A percentile compares a stretch with the other conserved stretches of the same genome.
These are phyloP conservation scores for Cercospora sp. DNA, from an alignment of 2,329 filamentous ascomycete genomes.

Conservation along the genomic window DNA sequence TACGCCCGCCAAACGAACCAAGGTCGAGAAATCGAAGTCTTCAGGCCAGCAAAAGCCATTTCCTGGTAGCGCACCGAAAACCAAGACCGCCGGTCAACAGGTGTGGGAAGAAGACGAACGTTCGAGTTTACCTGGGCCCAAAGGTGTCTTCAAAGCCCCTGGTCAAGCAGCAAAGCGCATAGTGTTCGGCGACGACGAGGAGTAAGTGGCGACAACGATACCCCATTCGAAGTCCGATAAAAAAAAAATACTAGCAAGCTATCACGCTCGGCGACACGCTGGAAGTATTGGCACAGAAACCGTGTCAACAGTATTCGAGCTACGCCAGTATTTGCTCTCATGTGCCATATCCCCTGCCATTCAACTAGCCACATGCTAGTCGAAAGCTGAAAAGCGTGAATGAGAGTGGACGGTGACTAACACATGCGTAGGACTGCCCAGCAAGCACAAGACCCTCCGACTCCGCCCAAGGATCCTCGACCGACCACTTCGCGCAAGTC, in stretches of 20 bases:
- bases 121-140: slow-evolving; percentile 18
- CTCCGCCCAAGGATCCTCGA: slow-evolving; percentile 1
- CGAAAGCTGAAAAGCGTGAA: neutral
- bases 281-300: neutral
- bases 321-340: neutral
- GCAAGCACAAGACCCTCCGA: neutral
- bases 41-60: slow-evolving; percentile 8
- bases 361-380: neutral
- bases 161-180: slow-evolving; percentile 24
- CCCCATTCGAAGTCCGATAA: neutral
- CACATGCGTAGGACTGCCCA: slow-evolving; percentile 7
- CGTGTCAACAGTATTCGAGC: neutral
- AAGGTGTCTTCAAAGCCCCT: slow-evolving; percentile 20
- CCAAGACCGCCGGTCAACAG: slow-evolving; percentile 6
- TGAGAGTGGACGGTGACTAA: neutral
- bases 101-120: slow-evolving; percentile 7
- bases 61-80: slow-evolving; percentile 9
- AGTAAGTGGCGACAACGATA: slow-evolving; percentile 19
- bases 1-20: slow-evolving; percentile 18
- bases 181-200: slow-evolving; percentile 28
- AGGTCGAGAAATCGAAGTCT: slow-evolving; percentile 6
- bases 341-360: neutral
- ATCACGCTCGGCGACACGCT: neutral
- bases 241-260: neutral
- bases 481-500: slow-evolving; percentile 48